Base-by-base conservation (phyloP, 169 alveolate species). In the Pseudocohnilembus persalinus region DNA sequence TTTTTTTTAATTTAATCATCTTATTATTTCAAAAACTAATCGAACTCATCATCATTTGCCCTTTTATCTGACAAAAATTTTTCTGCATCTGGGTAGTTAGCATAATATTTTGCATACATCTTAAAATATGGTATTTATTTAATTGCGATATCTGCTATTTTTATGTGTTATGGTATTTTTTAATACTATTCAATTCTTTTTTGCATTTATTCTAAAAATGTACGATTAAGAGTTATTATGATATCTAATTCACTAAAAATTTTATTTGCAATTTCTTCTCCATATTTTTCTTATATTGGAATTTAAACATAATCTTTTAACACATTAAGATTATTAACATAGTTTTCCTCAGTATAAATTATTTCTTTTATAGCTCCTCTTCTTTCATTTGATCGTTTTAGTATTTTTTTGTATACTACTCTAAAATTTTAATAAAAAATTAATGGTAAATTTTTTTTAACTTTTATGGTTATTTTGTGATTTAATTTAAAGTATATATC, bases 181-280 rank as follows among this genome's bases (percentile, higher is more conserved):
- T 84, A 31, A 29, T 63, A 77, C 0, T 79, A 35, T 28, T 84
- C 27, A 76, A 25, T 73, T 31, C 89, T 77, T 25, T n/a, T 26
- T 78, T 85, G 78, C 85, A 85, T 78, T 31, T 27, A 63, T 73
- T 63, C 75, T 29, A 74, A 68, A 79, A 73, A 85, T 20, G 31
- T 65, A 29, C 34, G 32, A 74, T 85, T 85, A 31, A 80, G 77
- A 25, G 33, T 29, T 27, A 73, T 64, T 0, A 85, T 77, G 20
- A 63, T 27, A 34, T 85, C 83, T 33, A 80, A 73, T 78, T 78
- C 78, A 73, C 74, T 68, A 49, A 85, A 85, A 27, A 85, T 77
- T 63, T 34, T 78, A 65, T 85, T 74, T 27, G 78, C 33, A 29
- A 78, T 82, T 27, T 77, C 33, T 35, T 73, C 29, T 4, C 68